phyloP scores from a whole-genome alignment of 768 basidiomycete species.

The Suillus lakei region DNA sequence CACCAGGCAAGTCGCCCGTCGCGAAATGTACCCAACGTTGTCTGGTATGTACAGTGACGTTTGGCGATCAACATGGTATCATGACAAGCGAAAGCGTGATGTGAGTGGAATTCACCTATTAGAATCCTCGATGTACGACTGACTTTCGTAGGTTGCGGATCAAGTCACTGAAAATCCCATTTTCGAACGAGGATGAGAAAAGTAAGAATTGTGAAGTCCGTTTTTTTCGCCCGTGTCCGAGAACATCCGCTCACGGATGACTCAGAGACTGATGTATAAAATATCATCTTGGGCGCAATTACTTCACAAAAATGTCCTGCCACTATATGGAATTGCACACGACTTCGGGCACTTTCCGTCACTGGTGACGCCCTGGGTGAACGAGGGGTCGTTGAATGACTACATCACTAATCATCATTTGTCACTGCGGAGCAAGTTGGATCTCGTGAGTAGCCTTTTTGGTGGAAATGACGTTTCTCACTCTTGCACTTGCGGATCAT shows the following conservation, averaged over 20 bases:
- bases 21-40: neutral
- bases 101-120: neutral
- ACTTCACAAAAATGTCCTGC: slow-evolving; percentile 23
- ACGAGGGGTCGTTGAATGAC: slow-evolving; percentile 25
- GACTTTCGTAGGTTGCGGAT: neutral
- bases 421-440: slow-evolving; percentile 13
- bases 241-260: neutral
- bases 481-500: too few relatives aligned
- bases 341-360: slow-evolving; percentile 26
- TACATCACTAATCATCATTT: slow-evolving; percentile 18
- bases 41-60: neutral
- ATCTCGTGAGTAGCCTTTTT: slow-evolving; percentile 18
- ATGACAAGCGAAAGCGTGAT: neutral
- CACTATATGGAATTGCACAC: slow-evolving; percentile 21
- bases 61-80: neutral
- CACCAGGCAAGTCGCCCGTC: neutral
- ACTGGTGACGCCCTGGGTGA: slow-evolving; percentile 30
- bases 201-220: neutral
- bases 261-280: neutral
- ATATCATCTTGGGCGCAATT: slow-evolving; percentile 8
- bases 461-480: too few relatives aligned
- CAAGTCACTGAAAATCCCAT: slow-evolving; percentile 4
- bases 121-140: neutral
- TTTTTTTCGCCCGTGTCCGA: neutral
- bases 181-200: neutral